These are phyloP conservation scores for Sonneratia caseolaris DNA, from an alignment of 345 rosid species.

Conservation along the genomic window DNA sequence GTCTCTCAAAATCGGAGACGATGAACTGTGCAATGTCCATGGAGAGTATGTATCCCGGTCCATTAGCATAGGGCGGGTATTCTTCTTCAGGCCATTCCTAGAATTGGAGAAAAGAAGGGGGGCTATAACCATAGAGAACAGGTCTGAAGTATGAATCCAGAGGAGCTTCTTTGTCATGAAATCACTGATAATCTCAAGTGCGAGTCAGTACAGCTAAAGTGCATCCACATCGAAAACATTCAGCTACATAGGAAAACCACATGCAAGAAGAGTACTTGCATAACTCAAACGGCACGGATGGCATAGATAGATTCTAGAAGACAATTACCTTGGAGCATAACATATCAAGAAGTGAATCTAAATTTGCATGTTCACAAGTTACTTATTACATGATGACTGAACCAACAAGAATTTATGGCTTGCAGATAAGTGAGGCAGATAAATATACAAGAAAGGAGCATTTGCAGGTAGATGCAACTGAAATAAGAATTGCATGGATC, in stretches of 20 bases:
- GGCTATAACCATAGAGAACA: no score
- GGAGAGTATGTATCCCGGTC: slow-evolving; percentile 82
- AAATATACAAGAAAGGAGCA: background rate
- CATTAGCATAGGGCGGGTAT: slow-evolving; percentile 92
- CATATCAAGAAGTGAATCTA: no score
- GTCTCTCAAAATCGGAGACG: slow-evolving; percentile 65
- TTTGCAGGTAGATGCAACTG: background rate
- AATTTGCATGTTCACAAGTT: background rate
- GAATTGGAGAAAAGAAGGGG: background rate
- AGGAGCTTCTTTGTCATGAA: background rate
- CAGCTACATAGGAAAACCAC: no score
- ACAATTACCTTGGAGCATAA: background rate
- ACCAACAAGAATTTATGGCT: background rate
- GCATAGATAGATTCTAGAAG: no score
- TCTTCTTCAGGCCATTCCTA: slow-evolving; percentile 98
- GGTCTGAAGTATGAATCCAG: background rate
- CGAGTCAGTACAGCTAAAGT: background rate
- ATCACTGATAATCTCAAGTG: background rate
- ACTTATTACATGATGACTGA: background rate
- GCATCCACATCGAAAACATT: background rate
- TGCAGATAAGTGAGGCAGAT: background rate
- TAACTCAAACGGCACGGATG: background rate
- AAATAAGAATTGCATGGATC: background rate
- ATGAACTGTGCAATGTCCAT: slow-evolving; percentile 67
- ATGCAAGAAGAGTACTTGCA: no score